A percentile compares a stretch with the other conserved stretches of the same genome.
Conservation (phyloP, 1,139 yeast species). For the Blastobotrys arbuscula region DNA sequence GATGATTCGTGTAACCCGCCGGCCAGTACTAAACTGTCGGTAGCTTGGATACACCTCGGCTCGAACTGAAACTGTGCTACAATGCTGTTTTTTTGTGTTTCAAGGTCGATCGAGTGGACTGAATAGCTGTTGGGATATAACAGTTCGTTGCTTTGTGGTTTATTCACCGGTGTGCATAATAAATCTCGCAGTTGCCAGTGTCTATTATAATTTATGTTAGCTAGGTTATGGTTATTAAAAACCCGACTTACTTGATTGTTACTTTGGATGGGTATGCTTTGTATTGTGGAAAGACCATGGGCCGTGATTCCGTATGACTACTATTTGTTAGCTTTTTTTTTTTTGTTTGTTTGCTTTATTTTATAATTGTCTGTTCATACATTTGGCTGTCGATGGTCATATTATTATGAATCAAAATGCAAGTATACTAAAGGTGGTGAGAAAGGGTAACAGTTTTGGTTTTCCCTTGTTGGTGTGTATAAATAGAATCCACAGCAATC, state of each 20-base stretch:
- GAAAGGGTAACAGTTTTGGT: too few species aligned
- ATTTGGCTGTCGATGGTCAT: slow-evolving; percentile 9
- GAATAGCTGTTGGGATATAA: slow-evolving; percentile 47
- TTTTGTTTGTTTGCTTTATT: too few species aligned
- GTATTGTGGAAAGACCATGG: slow-evolving; percentile 21
- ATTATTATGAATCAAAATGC: too few species aligned
- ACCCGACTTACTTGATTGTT: slow-evolving; percentile 28
- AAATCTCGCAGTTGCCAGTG: slow-evolving; percentile 91
- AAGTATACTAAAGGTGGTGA: too few species aligned
- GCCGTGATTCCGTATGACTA: slow-evolving; percentile 12
- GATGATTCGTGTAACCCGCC: slow-evolving; percentile 55
- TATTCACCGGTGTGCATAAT: slow-evolving; percentile 38
- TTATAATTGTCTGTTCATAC: too few species aligned
- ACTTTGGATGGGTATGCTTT: slow-evolving; percentile 24
- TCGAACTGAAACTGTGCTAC: slow-evolving; percentile 49
- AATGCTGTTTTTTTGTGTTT: slow-evolving; percentile 33
- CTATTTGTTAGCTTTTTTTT: too few species aligned
- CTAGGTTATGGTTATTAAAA: too few species aligned
- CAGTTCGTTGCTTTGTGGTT: slow-evolving; percentile 34
- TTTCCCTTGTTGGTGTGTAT: too few species aligned
- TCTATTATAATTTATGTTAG: slow-evolving; percentile 13
- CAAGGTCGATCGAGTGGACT: slow-evolving; percentile 42
- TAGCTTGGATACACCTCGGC: slow-evolving; percentile 66
- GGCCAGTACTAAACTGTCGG: slow-evolving; percentile 53
- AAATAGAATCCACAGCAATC: too few species aligned